phyloP scores from a whole-genome alignment of 2,329 filamentous ascomycete genomes.

The Coniosporium uncinatum region DNA sequence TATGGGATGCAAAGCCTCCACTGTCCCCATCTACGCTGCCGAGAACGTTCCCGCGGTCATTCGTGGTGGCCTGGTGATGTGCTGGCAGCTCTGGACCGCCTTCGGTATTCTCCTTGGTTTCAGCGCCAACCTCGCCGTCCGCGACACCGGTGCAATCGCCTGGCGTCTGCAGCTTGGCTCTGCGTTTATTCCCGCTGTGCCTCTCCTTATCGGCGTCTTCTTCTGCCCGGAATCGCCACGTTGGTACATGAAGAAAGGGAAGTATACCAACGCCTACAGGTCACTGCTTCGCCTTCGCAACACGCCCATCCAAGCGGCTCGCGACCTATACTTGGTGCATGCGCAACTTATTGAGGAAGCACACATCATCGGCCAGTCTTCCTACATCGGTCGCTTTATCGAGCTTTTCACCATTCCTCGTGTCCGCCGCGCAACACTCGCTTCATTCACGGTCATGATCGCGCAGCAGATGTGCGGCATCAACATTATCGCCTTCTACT shows the following conservation, averaged over 20 bases:
- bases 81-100: slow-evolving; percentile 36
- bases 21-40: slow-evolving; percentile 14
- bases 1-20: neutral
- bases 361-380: slow-evolving; percentile 20
- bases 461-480: slow-evolving; percentile 52
- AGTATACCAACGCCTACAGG: slow-evolving; percentile 11
- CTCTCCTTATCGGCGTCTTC: slow-evolving; percentile 28
- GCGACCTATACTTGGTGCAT: slow-evolving; percentile 35
- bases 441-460: slow-evolving; percentile 76
- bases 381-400: slow-evolving; percentile 31
- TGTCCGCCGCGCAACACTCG: slow-evolving; percentile 66
- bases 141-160: slow-evolving; percentile 22
- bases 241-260: neutral
- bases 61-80: slow-evolving; percentile 37
- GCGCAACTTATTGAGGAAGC: slow-evolving; percentile 26
- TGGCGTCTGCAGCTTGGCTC: slow-evolving; percentile 32
- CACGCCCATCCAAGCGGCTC: slow-evolving; percentile 30
- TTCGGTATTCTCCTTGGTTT: slow-evolving; percentile 36
- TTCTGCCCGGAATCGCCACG: slow-evolving; percentile 29
- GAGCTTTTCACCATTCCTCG: slow-evolving; percentile 65
- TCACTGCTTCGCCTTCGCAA: slow-evolving; percentile 19
- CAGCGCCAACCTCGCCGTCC: slow-evolving; percentile 30
- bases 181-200: slow-evolving; percentile 29
- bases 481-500: slow-evolving; percentile 45
- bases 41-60: slow-evolving; percentile 29